Base-by-base conservation (phyloP, 2,329 filamentous ascomycete species). In the Ambrosiella cleistominuta region DNA sequence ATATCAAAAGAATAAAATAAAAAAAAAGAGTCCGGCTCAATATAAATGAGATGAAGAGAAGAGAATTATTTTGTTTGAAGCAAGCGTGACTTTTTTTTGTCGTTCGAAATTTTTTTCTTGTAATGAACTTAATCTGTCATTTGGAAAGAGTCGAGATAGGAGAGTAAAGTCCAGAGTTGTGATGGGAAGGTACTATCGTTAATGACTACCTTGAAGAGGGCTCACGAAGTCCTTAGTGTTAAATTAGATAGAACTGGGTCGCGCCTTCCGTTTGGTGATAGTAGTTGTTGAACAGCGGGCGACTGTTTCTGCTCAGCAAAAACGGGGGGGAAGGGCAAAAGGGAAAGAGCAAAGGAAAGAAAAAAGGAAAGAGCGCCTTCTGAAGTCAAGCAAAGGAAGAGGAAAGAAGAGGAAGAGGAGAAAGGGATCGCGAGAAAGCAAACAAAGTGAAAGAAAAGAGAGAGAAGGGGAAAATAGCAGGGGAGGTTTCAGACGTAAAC, bases 291-390 rank as follows among this genome's bases (percentile, higher is more conserved):
- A 53, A 36, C 37, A 53, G 27, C 37, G 40, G 15, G 15, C 17
- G 17, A 49, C 40, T 36, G 40, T 45, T 56, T 47, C 35, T 47
- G 54, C 54, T 56, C 54, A 56, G 40, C 54, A 56, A 56, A 38
- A 59, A 37, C 15, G 27, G 13, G 13, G 19, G 12, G 54, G 47
- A 13, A 58, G n/a, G 52, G 40, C 35, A 11, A 56, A 58, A 58
- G 35, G 17, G 45, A 51, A 19, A 12, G 40, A 55, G 47, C 47
- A 44, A 58, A 56, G 49, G 40, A 52, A 15, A 50, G 39, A 44
- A 47, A 49, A 35, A 56, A 36, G 15, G 15, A 35, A 27, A 44
- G 37, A 56, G 12, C 35, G n/a, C 37, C 17, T 13, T 37, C 52
- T 37, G 11, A 4, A 39, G 37, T 54, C 52, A 50, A 27, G 45